Conservation (phyloP, 306 rosid genomes). For the Pueraria montana region DNA sequence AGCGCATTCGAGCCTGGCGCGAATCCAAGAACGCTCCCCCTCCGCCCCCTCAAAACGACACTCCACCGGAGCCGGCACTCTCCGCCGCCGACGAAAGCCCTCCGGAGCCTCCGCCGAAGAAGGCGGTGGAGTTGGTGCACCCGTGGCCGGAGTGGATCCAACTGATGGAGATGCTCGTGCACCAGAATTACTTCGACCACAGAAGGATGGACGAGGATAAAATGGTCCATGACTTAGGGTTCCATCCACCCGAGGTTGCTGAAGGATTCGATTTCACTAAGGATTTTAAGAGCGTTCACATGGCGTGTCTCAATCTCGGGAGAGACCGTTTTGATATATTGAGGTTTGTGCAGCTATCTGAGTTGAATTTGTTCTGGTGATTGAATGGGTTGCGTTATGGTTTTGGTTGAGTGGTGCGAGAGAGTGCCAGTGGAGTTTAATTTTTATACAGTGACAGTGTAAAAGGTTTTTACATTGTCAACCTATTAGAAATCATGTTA, state of each 20-base stretch:
- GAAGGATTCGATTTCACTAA: constrained; percentile 64
- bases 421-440: neutral
- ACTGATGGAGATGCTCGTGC: constrained; percentile 88
- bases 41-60: constrained; percentile 14
- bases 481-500: neutral
- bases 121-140: constrained; percentile 79
- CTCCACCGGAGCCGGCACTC: neutral
- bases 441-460: neutral
- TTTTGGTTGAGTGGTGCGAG: neutral
- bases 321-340: constrained; percentile 90
- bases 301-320: constrained; percentile 86
- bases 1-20: constrained; percentile 90
- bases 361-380: constrained; percentile 42
- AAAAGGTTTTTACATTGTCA: too few relatives aligned
- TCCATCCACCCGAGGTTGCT: constrained; percentile 51
- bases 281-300: constrained; percentile 78
- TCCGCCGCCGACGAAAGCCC: neutral
- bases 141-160: constrained; percentile 99
- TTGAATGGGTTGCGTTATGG: neutral
- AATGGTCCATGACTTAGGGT: constrained; percentile 74
- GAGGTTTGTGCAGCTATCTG: constrained; percentile 65
- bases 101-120: constrained; percentile 34
- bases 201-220: constrained; percentile 80
- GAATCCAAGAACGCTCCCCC: constrained; percentile 60
- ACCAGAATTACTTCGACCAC: constrained; percentile 92